These are phyloP conservation scores for Fragilaria crotonensis DNA, from an alignment of 108 stramenopile species.

Conservation along the genomic window DNA sequence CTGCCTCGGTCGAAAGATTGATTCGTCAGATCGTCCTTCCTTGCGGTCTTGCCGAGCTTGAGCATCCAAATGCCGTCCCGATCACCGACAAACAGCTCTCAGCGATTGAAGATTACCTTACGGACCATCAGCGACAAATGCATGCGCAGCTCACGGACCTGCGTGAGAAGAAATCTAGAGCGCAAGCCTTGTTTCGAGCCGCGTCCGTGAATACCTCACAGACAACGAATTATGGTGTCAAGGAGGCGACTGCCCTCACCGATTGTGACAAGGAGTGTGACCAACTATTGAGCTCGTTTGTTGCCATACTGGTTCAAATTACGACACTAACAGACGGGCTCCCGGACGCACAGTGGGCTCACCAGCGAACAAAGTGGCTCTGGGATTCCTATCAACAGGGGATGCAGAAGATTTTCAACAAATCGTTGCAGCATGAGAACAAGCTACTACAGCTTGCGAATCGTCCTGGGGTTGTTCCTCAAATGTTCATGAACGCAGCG, in stretches of 20 bases:
- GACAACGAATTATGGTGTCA: neutral
- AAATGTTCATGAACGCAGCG: constrained; percentile 3
- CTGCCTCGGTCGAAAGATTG: neutral
- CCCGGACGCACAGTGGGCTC: neutral
- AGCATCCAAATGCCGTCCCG: neutral
- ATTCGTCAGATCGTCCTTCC: constrained; percentile 2
- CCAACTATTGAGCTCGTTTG: neutral
- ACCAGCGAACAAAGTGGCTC: neutral
- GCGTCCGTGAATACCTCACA: neutral
- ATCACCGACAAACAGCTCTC: neutral
- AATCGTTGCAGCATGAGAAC: neutral
- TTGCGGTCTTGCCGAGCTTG: constrained; percentile 5
- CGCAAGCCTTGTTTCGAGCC: neutral
- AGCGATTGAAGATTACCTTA: neutral
- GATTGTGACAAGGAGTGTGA: constrained; percentile 2
- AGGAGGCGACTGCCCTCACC: neutral
- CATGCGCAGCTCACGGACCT: neutral
- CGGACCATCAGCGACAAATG: neutral
- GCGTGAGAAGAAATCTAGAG: neutral
- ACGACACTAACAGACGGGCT: neutral
- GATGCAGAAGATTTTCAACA: neutral
- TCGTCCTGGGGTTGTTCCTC: constrained; percentile 9
- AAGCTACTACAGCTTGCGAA: constrained; percentile 4
- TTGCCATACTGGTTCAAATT: neutral
- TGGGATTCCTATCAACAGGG: neutral